Evolutionary conservation across 2,329 filamentous ascomycete species (phyloP), one percentile per base, ranked within the genome.

Genomic region (Periglandula ipomoeae): DNA sequence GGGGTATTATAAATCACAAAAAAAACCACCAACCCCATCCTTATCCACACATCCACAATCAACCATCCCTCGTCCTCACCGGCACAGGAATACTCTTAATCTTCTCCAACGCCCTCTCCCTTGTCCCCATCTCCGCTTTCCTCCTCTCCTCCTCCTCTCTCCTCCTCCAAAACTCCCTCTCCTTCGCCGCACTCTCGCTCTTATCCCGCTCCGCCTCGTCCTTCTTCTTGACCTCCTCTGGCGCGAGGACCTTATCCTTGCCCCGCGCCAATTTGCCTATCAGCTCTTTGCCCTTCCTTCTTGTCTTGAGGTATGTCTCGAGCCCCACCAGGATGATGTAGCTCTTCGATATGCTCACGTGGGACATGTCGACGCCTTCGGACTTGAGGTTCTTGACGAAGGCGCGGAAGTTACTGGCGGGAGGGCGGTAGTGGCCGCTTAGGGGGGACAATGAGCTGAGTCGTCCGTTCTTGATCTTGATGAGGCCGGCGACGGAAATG

Each of bases 381-480:
- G 83, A 81, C 56, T 82, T 80, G 4, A 96, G 72, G 8, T 75
- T 82, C 52, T 82, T 79, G 2, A 95, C 78, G 59, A 95, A 95
- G 1, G 84, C 82, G 26, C 85, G 81, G 61, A 95, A 95, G 61
- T 91, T 95, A 52, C 80, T 78, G 4, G 87, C 80, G 0, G 89
- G 87, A 0, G 89, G 89, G 1, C 89, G 80, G 63, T 95, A 95
- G 66, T 95, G 89, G 0, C 89, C 89, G 57, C 79, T 84, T 1
- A 81, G 67, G 2, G 78, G 89, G 4, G 84, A 87, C 8, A 94
- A 71, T 45, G 81, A 83, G 2, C 78, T 74, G n/a, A 95, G 65
- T 26, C 85, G 79, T 1, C 90, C 90, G 56, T 89, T 74, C 61
- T 88, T 88, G 60, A 95, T 83, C 63, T 87, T 89, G 62, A 95